Conservation (phyloP, 805 yeast genomes). For the Ogataea zsoltii region DNA sequence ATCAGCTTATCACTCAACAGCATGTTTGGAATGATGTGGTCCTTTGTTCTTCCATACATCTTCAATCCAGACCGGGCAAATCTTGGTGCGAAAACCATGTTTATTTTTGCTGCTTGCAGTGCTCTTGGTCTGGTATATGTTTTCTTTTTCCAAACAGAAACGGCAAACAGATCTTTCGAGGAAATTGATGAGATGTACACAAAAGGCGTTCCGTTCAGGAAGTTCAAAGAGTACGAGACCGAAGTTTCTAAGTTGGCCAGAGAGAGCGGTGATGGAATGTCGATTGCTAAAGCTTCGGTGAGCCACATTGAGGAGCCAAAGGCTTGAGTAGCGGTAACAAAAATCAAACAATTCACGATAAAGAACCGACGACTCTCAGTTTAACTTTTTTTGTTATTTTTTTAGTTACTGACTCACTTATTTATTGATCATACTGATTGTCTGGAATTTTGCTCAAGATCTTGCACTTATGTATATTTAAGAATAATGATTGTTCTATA, state of each 20-base stretch:
- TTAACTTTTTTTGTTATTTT: no score
- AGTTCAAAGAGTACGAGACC: conserved; percentile 16
- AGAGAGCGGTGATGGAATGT: background rate
- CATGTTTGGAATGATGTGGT: conserved; percentile 16
- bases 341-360: no score
- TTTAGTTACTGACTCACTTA: background rate
- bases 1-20: conserved; percentile 14
- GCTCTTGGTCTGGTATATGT: conserved; percentile 17
- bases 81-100: conserved; percentile 27
- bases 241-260: conserved; percentile 5
- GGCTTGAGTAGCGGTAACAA: no score
- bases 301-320: background rate
- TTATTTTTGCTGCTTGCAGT: conserved; percentile 19
- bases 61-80: conserved; percentile 22
- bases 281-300: conserved; percentile 1
- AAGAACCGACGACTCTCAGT: no score
- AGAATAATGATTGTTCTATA: no score
- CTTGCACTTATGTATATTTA: background rate
- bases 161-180: conserved; percentile 46
- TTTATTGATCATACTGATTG: no score
- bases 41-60: conserved; percentile 25
- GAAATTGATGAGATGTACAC: conserved; percentile 50
- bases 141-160: conserved; percentile 46
- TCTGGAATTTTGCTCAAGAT: no score
- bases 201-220: conserved; percentile 31